Base-by-base conservation (phyloP, 2,329 filamentous ascomycete genomes). In the Ophiostoma quercus region DNA sequence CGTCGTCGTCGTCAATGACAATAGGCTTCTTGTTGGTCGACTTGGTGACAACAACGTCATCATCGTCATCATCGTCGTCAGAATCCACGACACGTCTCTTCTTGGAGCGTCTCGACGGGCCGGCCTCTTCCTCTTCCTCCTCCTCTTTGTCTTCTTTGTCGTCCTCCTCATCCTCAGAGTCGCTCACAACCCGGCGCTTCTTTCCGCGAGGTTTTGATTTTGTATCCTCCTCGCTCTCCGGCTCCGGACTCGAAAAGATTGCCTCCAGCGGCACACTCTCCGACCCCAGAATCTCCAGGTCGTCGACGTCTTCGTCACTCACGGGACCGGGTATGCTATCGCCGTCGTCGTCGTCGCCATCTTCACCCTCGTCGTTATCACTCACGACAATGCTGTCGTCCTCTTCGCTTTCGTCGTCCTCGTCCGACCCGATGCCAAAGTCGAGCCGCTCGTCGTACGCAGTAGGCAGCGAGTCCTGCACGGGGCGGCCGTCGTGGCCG, bases 341-440 rank as follows among this genome's bases (percentile, higher is more conserved):
- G 8, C 34, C 34, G 34, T 47, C 51, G 7, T 2, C 43, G 4
- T 68, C 19, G 60, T 71, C 34, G 2, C 16, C 14, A 8, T 65
- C 34, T 0, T 32, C 57, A 25, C 12, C 25, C 11, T 32, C 57
- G 1, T 66, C 63, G 9, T 66, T 37, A n/a, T 66, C 63, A 14
- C 63, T 41, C 7, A 41, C 63, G 16, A 67, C 67, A n/a, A 69
- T 68, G 37, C 63, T 68, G 32, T 71, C 72, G 5, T 70, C 47
- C 16, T 79, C 69, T 5, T 69, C 37, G 11, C 34, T 34, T 34
- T 34, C 34, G 3, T 70, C 47, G 14, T 79, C 69, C 1, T 69
- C 37, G 3, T 66, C 71, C 0, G 51, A 62, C 32, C 71, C 71
- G 12, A 69, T 66, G 6, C 66, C 68, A 2, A 71, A 68, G 19